Evolutionary conservation across 2,329 filamentous ascomycete species (phyloP).

Genomic region (Zymoseptoria tritici): DNA sequence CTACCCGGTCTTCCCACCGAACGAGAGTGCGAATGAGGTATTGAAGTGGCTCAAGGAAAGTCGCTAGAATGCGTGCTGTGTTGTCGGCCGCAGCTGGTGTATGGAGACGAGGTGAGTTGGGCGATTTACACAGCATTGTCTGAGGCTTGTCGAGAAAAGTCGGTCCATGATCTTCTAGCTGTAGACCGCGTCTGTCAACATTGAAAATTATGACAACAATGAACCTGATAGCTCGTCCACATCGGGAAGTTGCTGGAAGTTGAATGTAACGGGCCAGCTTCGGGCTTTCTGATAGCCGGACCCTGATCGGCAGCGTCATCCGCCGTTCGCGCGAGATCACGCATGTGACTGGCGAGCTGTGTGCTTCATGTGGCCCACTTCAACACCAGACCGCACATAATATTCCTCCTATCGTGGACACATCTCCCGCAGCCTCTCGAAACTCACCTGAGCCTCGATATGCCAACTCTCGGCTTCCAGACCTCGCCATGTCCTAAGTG

Average conservation of each 20-base stretch:
- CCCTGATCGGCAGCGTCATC: not conserved
- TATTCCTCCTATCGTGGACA: not conserved
- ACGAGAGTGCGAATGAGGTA: constrained; percentile 26
- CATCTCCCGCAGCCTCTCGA: not conserved
- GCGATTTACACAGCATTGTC: too few relatives aligned
- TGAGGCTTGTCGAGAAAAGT: too few relatives aligned
- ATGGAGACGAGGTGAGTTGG: too few relatives aligned
- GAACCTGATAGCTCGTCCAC: not conserved
- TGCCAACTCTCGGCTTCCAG: not conserved
- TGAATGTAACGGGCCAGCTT: not conserved
- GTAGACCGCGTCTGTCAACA: too few relatives aligned
- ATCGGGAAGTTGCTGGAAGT: not conserved
- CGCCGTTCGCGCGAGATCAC: not conserved
- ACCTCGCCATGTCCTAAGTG: not conserved
- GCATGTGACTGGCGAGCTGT: not conserved
- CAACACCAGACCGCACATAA: not conserved
- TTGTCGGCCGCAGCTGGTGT: not conserved
- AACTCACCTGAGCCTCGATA: not conserved
- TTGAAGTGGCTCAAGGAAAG: not conserved
- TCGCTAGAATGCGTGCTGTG: not conserved
- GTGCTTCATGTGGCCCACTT: not conserved
- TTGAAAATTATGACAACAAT: not conserved
- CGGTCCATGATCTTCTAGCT: too few relatives aligned
- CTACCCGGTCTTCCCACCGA: constrained; percentile 34
- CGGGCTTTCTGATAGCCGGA: not conserved